Evolutionary conservation across 2,329 filamentous ascomycete species (phyloP), one percentile per base, ranked within the genome.

Genomic region (Rhynchosporium graminicola): DNA sequence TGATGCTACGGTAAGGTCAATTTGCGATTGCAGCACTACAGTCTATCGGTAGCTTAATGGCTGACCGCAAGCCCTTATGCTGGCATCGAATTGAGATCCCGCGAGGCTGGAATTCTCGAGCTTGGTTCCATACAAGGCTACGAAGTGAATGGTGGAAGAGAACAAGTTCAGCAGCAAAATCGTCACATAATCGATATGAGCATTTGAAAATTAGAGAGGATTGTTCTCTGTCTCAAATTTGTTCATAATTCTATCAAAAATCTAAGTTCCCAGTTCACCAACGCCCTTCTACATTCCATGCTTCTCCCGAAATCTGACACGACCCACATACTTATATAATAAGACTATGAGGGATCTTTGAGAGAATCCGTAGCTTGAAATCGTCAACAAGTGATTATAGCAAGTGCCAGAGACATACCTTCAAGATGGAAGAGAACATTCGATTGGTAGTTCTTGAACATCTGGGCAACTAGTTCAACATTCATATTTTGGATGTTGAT

Each of bases 361-460:
- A 96, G 78, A 69, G 89, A 92, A 67, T 93, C 90, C 71, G 92
- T 96, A 45, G 90, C 91, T 96, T 68, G 33, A 63, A 57, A 40
- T 59, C 7, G 59, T 43, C 9, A 26, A 12, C 15, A 29, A 52
- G 8, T 7, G 15, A 6, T 33, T 28, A 36, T 20, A 50, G 20
- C 20, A 29, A n/a, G 7, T 42, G 26, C 71, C 65, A 74, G 65
- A 42, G 64, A 59, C 40, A 45, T 80, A 96, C 95, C 95, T 87
- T 98, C 95, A 5, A 99, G 83, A 72, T 99, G 95, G 76, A 99
- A 98, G 5, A 98, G 80, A 13, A 98, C 94, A 71, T 98, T 99
- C 10, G 92, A 97, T 76, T 97, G 93, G 76, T 99, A 99, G 78
- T 98, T 99, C 80, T 98, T 97, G 82, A 98, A 99, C 95, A 99